phyloP scores from a whole-genome alignment of 2,329 filamentous ascomycete species.

The Botrytis porri region DNA sequence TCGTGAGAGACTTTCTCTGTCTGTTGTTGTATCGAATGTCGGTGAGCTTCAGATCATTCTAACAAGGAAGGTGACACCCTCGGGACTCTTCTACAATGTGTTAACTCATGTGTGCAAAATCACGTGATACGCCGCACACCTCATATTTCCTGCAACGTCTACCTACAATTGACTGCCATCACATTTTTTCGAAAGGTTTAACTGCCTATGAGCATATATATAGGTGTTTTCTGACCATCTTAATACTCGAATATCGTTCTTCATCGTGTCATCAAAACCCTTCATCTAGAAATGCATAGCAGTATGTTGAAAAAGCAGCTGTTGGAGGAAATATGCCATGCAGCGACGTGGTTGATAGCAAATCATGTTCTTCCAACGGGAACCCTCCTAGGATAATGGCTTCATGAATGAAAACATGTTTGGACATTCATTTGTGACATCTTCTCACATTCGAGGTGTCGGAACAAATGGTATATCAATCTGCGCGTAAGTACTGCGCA shows the following conservation, averaged over 20 bases:
- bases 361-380: background rate
- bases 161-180: background rate
- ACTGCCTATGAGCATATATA: background rate
- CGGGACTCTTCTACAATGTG: background rate
- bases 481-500: background rate
- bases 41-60: background rate
- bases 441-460: background rate
- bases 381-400: background rate
- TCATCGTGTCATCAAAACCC: background rate
- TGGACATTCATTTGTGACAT: background rate
- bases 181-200: background rate
- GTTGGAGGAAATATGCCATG: background rate
- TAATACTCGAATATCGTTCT: background rate
- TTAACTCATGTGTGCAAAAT: fast-evolving
- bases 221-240: background rate
- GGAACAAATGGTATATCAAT: background rate
- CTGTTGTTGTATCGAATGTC: background rate
- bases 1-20: background rate
- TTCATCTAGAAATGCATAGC: background rate
- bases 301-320: background rate
- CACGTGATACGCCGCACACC: background rate
- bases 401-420: background rate
- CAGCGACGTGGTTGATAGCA: background rate
- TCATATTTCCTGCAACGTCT: background rate
- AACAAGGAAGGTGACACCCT: background rate